These are phyloP conservation scores for Salix brachista DNA, from an alignment of 345 rosid species.

Conservation along the genomic window DNA sequence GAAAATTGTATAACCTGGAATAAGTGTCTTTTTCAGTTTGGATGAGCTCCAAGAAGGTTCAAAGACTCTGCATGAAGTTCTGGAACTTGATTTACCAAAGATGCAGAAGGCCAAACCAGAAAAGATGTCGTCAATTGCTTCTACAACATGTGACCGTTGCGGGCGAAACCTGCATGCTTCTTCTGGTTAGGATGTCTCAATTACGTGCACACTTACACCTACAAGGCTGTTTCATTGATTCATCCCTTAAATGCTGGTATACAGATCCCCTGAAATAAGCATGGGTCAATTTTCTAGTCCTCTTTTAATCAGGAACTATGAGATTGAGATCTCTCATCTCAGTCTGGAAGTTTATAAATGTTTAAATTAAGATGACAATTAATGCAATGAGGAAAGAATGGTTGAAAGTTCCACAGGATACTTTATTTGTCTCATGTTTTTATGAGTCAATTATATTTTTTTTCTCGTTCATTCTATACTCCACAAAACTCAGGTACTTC, in stretches of 20 bases:
- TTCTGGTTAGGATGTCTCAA: background rate
- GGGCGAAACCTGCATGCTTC: constrained; percentile 52
- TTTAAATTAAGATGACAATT: background rate
- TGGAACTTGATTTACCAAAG: constrained; percentile 62
- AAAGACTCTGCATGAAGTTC: constrained; percentile 65
- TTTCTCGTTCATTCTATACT: too few relatives aligned
- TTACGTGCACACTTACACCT: background rate
- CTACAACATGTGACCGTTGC: constrained; percentile 66
- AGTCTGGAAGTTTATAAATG: background rate
- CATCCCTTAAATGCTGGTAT: background rate
- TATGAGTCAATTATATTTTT: too few relatives aligned
- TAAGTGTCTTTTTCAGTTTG: constrained; percentile 39
- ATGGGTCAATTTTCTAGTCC: background rate
- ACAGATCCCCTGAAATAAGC: background rate
- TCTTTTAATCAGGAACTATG: background rate
- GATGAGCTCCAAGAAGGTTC: constrained; percentile 72
- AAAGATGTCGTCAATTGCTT: constrained; percentile 30
- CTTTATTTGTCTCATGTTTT: background rate
- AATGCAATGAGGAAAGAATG: background rate
- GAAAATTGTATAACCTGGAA: background rate
- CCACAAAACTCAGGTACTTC: too few relatives aligned
- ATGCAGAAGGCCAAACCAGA: constrained; percentile 48
- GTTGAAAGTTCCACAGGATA: background rate
- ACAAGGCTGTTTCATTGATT: background rate
- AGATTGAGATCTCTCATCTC: background rate